Conservation (phyloP, 1,284 basidiomycete genomes). For the Earliella scabrosa region DNA sequence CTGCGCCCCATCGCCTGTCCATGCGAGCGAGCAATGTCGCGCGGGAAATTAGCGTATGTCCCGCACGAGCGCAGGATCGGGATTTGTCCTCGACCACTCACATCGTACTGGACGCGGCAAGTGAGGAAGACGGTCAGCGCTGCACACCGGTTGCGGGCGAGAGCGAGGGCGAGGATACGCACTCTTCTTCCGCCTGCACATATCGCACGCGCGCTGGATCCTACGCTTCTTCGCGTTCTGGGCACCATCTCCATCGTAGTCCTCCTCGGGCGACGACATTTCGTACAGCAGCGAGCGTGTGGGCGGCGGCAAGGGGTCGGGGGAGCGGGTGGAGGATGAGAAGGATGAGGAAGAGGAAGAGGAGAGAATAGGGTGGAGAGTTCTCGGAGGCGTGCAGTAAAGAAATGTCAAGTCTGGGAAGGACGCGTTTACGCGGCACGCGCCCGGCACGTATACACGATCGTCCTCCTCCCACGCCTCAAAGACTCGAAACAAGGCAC, state of each 20-base stretch:
- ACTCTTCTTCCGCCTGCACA: constrained; percentile 80
- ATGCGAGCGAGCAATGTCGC: too few relatives aligned
- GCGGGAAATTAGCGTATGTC: too few relatives aligned
- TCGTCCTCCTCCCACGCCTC: neutral
- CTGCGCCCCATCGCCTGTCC: constrained; percentile 34
- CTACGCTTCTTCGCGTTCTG: constrained; percentile 62
- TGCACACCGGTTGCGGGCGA: neutral
- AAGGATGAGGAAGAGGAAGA: neutral
- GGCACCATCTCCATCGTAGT: constrained; percentile 41
- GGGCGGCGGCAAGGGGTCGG: neutral
- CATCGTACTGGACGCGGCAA: constrained; percentile 27
- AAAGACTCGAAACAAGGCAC: neutral
- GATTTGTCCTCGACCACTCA: constrained; percentile 22
- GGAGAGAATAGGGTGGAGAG: neutral
- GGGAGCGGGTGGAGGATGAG: neutral
- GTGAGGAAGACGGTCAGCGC: neutral
- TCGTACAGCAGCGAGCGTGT: neutral
- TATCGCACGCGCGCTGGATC: constrained; percentile 77
- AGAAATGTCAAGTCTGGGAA: constrained; percentile 38
- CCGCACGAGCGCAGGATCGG: neutral
- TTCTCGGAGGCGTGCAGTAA: constrained; percentile 38
- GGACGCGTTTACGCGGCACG: constrained; percentile 16
- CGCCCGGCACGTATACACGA: neutral
- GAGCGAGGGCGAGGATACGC: constrained; percentile 26
- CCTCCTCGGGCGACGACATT: constrained; percentile 55